Evolutionary conservation across 116 monocot species (phyloP).

Genomic region (Cymodocea nodosa): DNA sequence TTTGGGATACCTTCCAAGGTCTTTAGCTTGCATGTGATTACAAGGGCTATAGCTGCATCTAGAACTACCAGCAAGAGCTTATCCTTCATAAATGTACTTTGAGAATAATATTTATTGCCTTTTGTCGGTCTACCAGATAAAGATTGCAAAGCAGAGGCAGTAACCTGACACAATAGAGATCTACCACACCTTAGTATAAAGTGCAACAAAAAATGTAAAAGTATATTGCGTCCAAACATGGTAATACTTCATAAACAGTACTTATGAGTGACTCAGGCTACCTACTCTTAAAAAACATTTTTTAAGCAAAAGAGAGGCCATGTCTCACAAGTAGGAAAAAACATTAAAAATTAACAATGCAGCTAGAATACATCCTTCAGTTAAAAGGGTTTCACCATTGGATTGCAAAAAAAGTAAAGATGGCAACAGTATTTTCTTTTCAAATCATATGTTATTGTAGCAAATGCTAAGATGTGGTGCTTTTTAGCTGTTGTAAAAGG

Average conservation of each 20-base stretch:
- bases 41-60: slow-evolving; percentile 31
- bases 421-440: too few species aligned
- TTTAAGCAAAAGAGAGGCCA: background rate
- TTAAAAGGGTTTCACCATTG: too few species aligned
- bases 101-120: background rate
- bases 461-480: too few species aligned
- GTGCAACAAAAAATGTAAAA: background rate
- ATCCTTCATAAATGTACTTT: slow-evolving; percentile 4
- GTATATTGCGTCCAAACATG: background rate
- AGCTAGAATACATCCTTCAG: too few species aligned
- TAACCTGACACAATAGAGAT: slow-evolving; percentile 51
- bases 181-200: slow-evolving; percentile 32
- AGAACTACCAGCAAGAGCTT: slow-evolving; percentile 21
- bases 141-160: background rate
- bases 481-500: too few species aligned
- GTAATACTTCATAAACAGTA: background rate
- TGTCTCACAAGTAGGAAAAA: too few species aligned
- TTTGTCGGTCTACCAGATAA: background rate
- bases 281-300: background rate
- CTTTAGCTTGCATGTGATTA: slow-evolving; percentile 31
- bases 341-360: too few species aligned
- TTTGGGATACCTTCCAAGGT: slow-evolving; percentile 22
- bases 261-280: background rate
- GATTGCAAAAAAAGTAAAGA: too few species aligned
- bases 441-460: too few species aligned